Evolutionary conservation across 441 rosid genomes (phyloP), one percentile per base, ranked within the genome.

Genomic region (Adansonia rubrostipa): DNA sequence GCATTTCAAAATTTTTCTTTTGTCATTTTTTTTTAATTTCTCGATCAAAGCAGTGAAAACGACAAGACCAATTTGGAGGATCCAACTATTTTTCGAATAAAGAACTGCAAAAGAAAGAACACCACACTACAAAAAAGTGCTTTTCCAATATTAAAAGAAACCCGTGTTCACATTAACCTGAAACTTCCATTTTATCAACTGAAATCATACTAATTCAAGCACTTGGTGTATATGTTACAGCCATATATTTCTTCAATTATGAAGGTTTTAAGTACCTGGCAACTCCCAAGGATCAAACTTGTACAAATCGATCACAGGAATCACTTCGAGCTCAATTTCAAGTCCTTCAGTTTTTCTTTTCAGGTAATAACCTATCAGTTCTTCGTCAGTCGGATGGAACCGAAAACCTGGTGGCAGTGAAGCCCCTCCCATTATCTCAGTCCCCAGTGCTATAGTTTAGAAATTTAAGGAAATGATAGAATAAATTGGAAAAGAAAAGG

Each of bases 231-330:
- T 9, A 14, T 10, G 0, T 53, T 14, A 7, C 20, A 4, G 20
- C 6, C 17, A n/a, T 19, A 60, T 19, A 24, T 22, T 22, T 11
- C 36, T 10, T 24, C 44, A 50, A 28, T 51, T 14, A n/a, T 14
- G 19, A 71, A 62, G 14, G 36, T 40, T 60, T 48, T 33, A 15
- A 54, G 71, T 86, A 92, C 97, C 96, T 87, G 96, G 97, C 77
- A 93, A 85, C 74, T 95, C 98, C 98, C 98, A 95, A 17, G 97
- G 98, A 84, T 95, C 98, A 77, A 89, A 95, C 82, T 92, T 95
- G 89, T 93, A 92, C 84, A 95, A 81, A 79, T 95, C 95, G 63
- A 89, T 79, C 11, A 86, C 88, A 15, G 95, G 97, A 74, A 93
- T 91, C 6, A 95, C 93, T 83, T 93, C 93, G 13, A 95, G 96